phyloP scores from a whole-genome alignment of 805 yeast species.

The Sugiyamaella valdiviana region DNA sequence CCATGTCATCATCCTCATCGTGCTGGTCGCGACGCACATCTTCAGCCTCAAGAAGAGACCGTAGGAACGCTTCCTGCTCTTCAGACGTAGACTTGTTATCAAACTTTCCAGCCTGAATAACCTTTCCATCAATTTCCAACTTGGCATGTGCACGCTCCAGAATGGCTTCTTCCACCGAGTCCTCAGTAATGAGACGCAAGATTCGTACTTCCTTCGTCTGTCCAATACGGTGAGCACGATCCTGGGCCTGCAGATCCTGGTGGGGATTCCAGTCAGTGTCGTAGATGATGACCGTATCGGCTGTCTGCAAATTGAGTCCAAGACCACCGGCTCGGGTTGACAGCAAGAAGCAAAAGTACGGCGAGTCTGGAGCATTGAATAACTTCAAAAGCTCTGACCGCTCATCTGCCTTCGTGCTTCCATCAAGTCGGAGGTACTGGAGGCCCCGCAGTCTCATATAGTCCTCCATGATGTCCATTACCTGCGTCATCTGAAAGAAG shows the following conservation, averaged over 20 bases:
- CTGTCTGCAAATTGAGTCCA: slow-evolving; percentile 92
- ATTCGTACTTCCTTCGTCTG: slow-evolving; percentile 96
- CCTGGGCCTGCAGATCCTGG: slow-evolving; percentile 98
- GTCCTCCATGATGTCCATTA: slow-evolving; percentile 98
- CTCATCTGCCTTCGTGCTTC: slow-evolving; percentile 93
- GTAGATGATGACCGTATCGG: slow-evolving; percentile 94
- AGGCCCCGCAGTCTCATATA: slow-evolving; percentile 64
- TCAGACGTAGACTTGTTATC: slow-evolving; percentile 95
- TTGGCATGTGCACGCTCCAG: slow-evolving; percentile 88
- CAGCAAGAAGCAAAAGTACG: slow-evolving; percentile 78
- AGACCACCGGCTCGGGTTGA: slow-evolving; percentile 98
- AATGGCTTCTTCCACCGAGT: slow-evolving; percentile 91
- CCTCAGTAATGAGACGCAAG: slow-evolving; percentile 81
- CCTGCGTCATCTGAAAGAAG: slow-evolving; percentile 97
- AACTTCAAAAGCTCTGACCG: slow-evolving; percentile 72
- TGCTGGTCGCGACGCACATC: slow-evolving; percentile 46
- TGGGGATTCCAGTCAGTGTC: slow-evolving; percentile 99
- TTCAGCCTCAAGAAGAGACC: slow-evolving; percentile 82
- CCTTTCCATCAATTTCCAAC: slow-evolving; percentile 94
- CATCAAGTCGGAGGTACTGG: slow-evolving; percentile 86
- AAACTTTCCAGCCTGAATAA: slow-evolving; percentile 97
- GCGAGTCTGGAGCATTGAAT: slow-evolving; percentile 81
- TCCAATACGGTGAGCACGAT: slow-evolving; percentile 97
- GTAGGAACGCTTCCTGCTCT: slow-evolving; percentile 90
- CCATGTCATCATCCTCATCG: slow-evolving; percentile 62